Conservation (phyloP, 176 grass and related monocot species). For the Secale cereale region DNA sequence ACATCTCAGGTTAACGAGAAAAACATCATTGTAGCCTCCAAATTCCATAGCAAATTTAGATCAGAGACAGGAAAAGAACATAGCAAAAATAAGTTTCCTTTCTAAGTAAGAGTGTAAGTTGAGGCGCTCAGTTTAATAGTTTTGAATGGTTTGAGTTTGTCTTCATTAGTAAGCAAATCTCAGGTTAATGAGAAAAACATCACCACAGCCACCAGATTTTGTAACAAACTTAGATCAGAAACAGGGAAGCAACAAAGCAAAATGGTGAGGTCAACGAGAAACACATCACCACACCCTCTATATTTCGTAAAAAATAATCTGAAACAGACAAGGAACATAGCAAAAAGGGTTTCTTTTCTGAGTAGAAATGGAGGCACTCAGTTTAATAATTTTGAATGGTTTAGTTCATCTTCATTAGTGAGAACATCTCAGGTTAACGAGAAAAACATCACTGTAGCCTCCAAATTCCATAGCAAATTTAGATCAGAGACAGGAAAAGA, state of each 20-base stretch:
- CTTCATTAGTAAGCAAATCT: constrained; percentile 25
- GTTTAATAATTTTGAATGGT: constrained; percentile 39
- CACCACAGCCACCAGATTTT: background rate
- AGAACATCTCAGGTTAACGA: constrained; percentile 32
- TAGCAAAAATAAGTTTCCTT: background rate
- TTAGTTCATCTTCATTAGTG: constrained; percentile 29
- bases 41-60: background rate
- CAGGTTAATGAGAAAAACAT: constrained; percentile 39
- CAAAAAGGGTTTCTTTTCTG: background rate
- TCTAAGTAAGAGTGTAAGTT: background rate
- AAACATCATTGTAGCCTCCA: constrained; percentile 19
- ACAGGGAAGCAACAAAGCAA: background rate
- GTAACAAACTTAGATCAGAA: background rate
- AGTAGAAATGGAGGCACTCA: background rate
- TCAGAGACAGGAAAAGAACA: too few species aligned
- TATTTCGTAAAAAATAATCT: background rate
- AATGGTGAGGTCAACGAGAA: constrained; percentile 23
- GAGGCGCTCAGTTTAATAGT: constrained; percentile 10
- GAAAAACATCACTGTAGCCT: constrained; percentile 26
- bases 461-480: background rate
- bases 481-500: background rate
- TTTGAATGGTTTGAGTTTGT: constrained; percentile 11
- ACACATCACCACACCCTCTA: constrained; percentile 23
- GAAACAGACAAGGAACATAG: background rate
- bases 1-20: constrained; percentile 39